phyloP scores from a whole-genome alignment of 345 rosid genomes.

The Passiflora organensis region DNA sequence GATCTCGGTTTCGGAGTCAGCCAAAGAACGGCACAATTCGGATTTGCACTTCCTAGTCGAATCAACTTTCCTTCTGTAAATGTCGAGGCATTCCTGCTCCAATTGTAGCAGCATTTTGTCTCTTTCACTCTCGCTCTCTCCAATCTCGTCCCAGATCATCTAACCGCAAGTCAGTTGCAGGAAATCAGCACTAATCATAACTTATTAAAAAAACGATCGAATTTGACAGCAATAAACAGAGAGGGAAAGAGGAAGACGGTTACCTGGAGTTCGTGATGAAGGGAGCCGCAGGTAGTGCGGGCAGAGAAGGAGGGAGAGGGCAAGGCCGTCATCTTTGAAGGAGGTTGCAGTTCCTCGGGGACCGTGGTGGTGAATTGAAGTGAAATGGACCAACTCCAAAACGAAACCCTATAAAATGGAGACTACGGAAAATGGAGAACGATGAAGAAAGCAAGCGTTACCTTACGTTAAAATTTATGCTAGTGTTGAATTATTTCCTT shows the following conservation, averaged over 20 bases:
- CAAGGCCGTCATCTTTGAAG: conserved; percentile 14
- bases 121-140: conserved; percentile 59
- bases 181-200: not conserved
- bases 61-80: conserved; percentile 67
- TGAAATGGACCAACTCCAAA: not conserved
- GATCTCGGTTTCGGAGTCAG: conserved; percentile 62
- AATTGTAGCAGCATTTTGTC: conserved; percentile 78
- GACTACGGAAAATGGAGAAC: too few relatives aligned
- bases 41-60: conserved; percentile 59
- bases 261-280: conserved; percentile 79
- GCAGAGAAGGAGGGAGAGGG: conserved; percentile 6
- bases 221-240: not conserved
- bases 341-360: not conserved
- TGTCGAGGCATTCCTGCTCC: conserved; percentile 83
- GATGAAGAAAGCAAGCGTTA: too few relatives aligned
- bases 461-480: too few relatives aligned
- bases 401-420: conserved; percentile 13
- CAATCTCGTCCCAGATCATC: conserved; percentile 88
- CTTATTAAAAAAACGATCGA: not conserved
- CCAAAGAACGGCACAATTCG: conserved; percentile 51
- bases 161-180: too few relatives aligned
- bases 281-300: conserved; percentile 72
- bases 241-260: not conserved
- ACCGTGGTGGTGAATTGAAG: not conserved
- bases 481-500: too few relatives aligned